Percentiles rank a stretch among this genome's conserved stretches.
phyloP scores from a whole-genome alignment of 176 grass and related monocot genomes.

The Poa pratensis region DNA sequence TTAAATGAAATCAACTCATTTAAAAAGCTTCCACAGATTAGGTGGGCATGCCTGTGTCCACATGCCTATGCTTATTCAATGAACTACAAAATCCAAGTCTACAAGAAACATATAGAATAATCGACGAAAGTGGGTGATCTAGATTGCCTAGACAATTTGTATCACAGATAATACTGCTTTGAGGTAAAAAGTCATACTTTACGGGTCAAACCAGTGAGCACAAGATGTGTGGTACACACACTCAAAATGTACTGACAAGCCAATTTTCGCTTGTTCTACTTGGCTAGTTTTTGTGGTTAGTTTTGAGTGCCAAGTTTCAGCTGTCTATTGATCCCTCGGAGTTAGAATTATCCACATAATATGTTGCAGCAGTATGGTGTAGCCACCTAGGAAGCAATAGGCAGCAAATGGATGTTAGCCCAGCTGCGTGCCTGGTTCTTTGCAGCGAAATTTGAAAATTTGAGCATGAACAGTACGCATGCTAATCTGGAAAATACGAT shows the following conservation, averaged over 20 bases:
- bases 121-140: neutral
- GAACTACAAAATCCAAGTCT: neutral
- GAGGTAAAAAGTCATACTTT: neutral
- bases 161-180: neutral
- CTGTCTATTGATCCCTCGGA: neutral
- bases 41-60: neutral
- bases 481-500: slow-evolving; percentile 36
- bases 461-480: neutral
- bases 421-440: neutral
- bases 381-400: neutral
- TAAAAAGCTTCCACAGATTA: neutral
- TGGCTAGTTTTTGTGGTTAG: neutral
- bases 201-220: neutral
- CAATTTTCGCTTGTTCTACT: neutral
- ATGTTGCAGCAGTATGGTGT: neutral
- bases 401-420: neutral
- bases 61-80: slow-evolving; percentile 25
- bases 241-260: neutral
- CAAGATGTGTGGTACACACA: neutral
- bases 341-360: neutral
- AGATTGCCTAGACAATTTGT: slow-evolving; percentile 13
- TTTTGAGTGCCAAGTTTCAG: slow-evolving; percentile 10
- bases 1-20: slow-evolving; percentile 26
- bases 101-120: slow-evolving; percentile 4
- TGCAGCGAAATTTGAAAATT: slow-evolving; percentile 2